Evolutionary conservation across 176 grass and related monocot genomes (phyloP), one percentile per base, ranked within the genome.

Genomic region (Paspalum vaginatum): DNA sequence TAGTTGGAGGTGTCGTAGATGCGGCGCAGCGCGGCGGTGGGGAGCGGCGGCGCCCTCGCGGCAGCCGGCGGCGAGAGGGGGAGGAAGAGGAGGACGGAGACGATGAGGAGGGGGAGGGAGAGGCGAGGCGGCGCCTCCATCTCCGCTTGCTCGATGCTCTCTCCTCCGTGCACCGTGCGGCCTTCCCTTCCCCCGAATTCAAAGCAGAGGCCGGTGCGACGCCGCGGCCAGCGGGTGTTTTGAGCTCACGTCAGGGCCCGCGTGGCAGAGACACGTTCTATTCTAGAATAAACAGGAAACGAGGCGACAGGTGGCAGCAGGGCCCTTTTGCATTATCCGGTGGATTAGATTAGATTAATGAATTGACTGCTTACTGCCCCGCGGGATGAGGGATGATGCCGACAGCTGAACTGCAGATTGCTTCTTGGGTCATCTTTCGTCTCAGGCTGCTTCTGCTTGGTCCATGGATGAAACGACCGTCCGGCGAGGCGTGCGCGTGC

Each of bases 1-100:
- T 98, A 98, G 88, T 98, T 87, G 86, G 92, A 94, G 69, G 86
- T 94, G 85, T 94, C 95, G 86, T 92, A 98, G 59, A 86, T 57
- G 27, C 87, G 85, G 74, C 68, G 75, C 24, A 88, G 81, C 17
- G 76, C 70, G 44, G 79, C 79, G 53, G 84, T 75, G 17, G 84
- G 11, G n/a, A 89, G 82, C 63, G 81, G 70, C 56, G 49, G 5
- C 8, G 17, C 61, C 44, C 50, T 38, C 0, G 51, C 68, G 5
- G 20, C 65, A 4, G 72, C 25, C 74, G 46, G 2, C 65, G 43
- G 38, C 57, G 9, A 21, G 5, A 70, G 24, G 18, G 63, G 63
- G 0, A 68, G 13, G 22, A 65, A 4, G 25, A 88, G 45, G 18
- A 54, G 37, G 49, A 55, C 5, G 79, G 53, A 43, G 65, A 70